Percentiles rank a stretch among this genome's conserved stretches.
Evolutionary conservation across 2,329 filamentous ascomycete species (phyloP).

Genomic region (Mycogone perniciosa): DNA sequence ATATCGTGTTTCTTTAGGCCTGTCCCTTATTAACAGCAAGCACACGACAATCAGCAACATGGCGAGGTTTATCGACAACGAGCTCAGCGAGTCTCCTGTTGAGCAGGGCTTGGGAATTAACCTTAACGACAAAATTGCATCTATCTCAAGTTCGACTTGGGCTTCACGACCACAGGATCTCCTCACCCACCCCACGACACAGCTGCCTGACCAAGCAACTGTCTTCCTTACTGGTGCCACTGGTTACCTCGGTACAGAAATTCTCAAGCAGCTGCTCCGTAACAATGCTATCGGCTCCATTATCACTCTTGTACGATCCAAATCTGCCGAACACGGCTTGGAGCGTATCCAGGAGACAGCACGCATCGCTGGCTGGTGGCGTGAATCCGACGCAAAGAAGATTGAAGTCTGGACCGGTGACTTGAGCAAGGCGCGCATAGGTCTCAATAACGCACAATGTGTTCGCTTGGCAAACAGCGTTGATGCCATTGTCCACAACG

Average conservation of each 20-base stretch:
- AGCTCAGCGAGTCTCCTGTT: background rate
- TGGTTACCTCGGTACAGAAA: constrained; percentile 14
- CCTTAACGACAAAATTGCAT: constrained; percentile 1
- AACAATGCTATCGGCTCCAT: constrained; percentile 2
- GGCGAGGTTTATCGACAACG: constrained; percentile 13
- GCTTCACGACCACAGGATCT: background rate
- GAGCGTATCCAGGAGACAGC: constrained; percentile 6
- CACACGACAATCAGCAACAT: constrained; percentile 15
- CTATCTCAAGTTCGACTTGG: background rate
- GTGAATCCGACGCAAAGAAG: background rate
- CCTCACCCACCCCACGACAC: background rate
- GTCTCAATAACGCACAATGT: constrained; percentile 58
- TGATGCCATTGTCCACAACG: constrained; percentile 75
- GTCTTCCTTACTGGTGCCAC: constrained; percentile 17
- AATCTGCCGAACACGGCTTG: background rate
- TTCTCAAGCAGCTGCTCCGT: constrained; percentile 7
- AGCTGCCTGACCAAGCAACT: constrained; percentile 3
- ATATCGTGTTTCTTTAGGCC: constrained; percentile 13
- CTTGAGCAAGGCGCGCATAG: constrained; percentile 58
- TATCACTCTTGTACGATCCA: constrained; percentile 4
- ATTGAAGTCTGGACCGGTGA: constrained; percentile 7
- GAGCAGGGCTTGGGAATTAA: background rate
- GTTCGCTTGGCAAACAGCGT: constrained; percentile 54
- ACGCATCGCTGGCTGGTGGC: constrained; percentile 8
- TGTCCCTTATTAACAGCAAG: constrained; percentile 17